Evolutionary conservation across 192 early-diverging fungal genomes (phyloP).

Genomic region (Mortierella alpina): DNA sequence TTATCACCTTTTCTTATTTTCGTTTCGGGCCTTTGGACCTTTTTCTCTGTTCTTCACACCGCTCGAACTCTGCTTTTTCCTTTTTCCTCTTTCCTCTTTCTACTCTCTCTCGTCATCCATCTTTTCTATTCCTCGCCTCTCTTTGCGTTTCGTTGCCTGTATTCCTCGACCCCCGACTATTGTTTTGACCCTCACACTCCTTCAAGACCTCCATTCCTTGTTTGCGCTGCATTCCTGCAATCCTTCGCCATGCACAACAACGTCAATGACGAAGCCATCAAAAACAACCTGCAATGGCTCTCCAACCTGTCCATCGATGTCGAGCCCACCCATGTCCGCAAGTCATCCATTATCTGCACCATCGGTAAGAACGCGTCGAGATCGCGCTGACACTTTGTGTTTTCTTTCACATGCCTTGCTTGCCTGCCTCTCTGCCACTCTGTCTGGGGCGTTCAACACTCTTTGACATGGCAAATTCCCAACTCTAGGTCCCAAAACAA

Average conservation of each 20-base stretch:
- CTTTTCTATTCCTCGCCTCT: background rate
- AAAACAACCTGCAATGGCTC: conserved; percentile 80
- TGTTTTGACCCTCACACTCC: conserved; percentile 4
- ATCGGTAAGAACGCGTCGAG: conserved; percentile 60
- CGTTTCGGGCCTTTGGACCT: background rate
- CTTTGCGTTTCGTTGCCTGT: background rate
- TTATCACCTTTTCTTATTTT: no score
- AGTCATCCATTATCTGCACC: conserved; percentile 88
- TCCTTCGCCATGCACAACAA: conserved; percentile 5
- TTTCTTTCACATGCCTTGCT: background rate
- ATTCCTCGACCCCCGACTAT: background rate
- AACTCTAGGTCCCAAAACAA: conserved; percentile 74
- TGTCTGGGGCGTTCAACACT: background rate
- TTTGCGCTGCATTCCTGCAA: background rate
- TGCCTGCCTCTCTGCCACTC: no score
- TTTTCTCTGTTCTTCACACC: no score
- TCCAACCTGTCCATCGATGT: conserved; percentile 71
- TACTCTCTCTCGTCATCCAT: background rate
- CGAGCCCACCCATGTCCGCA: conserved; percentile 69
- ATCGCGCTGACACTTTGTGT: background rate
- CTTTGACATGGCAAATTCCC: background rate
- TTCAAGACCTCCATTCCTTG: background rate
- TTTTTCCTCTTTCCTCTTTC: background rate
- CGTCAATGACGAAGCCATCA: conserved; percentile 47
- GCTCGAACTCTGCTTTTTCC: background rate